phyloP scores from a whole-genome alignment of 2,329 filamentous ascomycete species.

The Tolypocladium inflatum region DNA sequence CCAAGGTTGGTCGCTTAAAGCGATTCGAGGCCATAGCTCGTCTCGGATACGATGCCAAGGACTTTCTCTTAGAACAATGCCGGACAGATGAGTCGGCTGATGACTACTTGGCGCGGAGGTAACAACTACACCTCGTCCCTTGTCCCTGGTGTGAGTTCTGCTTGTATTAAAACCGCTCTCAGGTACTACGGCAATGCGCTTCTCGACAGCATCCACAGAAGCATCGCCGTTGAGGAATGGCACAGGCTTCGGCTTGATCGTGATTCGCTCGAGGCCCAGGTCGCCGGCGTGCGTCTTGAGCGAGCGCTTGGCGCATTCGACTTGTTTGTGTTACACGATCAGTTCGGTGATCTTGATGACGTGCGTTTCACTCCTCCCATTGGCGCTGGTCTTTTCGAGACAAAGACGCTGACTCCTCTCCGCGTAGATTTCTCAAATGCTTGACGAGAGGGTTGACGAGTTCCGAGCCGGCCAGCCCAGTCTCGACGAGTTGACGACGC shows the following conservation, averaged over 20 bases:
- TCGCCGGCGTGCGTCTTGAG: conserved; percentile 49
- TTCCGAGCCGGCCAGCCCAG: conserved; percentile 44
- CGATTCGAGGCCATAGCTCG: conserved; percentile 62
- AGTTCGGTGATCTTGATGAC: conserved; percentile 64
- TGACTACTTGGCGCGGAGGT: conserved; percentile 69
- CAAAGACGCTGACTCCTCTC: neutral
- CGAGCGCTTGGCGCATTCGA: conserved; percentile 75
- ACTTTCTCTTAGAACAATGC: conserved; percentile 63
- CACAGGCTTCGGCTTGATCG: conserved; percentile 23
- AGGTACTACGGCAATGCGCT: conserved; percentile 69
- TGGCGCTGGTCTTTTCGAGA: neutral
- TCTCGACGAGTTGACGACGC: conserved; percentile 48
- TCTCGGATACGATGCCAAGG: conserved; percentile 81
- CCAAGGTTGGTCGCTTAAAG: conserved; percentile 58
- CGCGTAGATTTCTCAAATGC: conserved; percentile 46
- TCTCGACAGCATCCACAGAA: conserved; percentile 72
- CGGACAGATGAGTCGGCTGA: conserved; percentile 47
- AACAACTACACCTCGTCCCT: conserved; percentile 5
- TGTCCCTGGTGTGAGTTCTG: neutral
- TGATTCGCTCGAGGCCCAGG: conserved; percentile 8
- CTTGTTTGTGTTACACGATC: conserved; percentile 72
- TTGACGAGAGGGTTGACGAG: conserved; percentile 52
- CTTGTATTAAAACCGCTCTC: conserved; percentile 4
- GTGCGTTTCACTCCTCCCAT: conserved; percentile 29
- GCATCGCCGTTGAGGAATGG: conserved; percentile 73